Evolutionary conservation across 2,329 filamentous ascomycete species (phyloP).

Genomic region (Microcyclospora pomicola): DNA sequence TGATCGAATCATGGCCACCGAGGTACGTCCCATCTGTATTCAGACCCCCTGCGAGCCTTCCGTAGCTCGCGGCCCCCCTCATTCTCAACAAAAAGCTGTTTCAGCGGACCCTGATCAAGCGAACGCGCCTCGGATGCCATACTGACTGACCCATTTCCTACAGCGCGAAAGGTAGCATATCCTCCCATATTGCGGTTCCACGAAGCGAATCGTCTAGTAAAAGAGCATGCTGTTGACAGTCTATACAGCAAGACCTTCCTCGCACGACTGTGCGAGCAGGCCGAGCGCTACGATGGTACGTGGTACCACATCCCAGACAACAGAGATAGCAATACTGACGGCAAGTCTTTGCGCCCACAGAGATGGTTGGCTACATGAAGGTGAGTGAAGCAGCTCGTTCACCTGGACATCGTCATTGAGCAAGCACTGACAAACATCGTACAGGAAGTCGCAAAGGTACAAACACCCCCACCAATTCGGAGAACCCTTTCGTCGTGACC

Average conservation of each 20-base stretch:
- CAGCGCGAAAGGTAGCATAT: slow-evolving; percentile 36
- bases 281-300: slow-evolving; percentile 95
- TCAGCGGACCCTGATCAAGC: background rate
- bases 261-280: slow-evolving; percentile 99
- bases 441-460: slow-evolving; percentile 87
- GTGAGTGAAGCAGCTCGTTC: slow-evolving; percentile 29
- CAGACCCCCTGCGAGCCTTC: slow-evolving; percentile 19
- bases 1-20: slow-evolving; percentile 40
- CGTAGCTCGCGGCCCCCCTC: slow-evolving; percentile 10
- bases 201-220: slow-evolving; percentile 2
- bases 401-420: too few relatives aligned
- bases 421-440: slow-evolving; percentile 21
- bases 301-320: slow-evolving; percentile 9
- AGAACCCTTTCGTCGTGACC: background rate
- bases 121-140: slow-evolving; percentile 1
- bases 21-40: slow-evolving; percentile 39
- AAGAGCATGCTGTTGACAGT: slow-evolving; percentile 9
- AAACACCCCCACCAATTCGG: slow-evolving; percentile 9
- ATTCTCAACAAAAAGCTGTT: slow-evolving; percentile 19
- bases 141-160: slow-evolving; percentile 27
- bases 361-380: slow-evolving; percentile 99
- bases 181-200: slow-evolving; percentile 5
- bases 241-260: slow-evolving; percentile 96
- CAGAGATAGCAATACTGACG: slow-evolving; percentile 11
- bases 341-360: slow-evolving; percentile 26